Base-by-base conservation (phyloP, 441 rosid species). In the Caryocar brasiliense region DNA sequence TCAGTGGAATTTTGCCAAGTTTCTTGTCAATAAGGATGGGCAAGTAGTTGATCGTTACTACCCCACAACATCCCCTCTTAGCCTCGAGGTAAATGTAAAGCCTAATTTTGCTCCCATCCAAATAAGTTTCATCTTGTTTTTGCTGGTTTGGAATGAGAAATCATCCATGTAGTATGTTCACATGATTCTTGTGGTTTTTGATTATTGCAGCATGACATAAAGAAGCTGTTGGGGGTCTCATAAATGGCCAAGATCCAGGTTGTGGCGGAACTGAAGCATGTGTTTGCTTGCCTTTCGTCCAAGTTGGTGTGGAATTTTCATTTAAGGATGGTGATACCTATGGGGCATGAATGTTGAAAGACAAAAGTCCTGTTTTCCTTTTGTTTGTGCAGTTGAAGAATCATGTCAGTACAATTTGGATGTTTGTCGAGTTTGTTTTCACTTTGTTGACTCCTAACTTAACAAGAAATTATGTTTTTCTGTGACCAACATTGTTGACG, bases 1-100 rank as follows among this genome's bases (percentile, higher is more conserved):
- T 51, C 98, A 90, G 25, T 86, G 95, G 90, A 90, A 90, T 78
- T 86, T 86, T 57, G 86, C 88, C 23, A 86, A 90, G 76, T 86
- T 90, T 70, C 78, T 84, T 38, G 85, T 86, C 27, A 66, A 72
- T 27, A 79, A 76, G 49, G 74, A 77, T 18, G 95, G 92, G 33
- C 68, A 79, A 67, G 81, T 80, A 47, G 79, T 62, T 7, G 69
- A 86, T 57, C 95, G 95, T 23, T 86, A 74, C 64, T 84, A 86
- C 49, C 95, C 94, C 17, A 82, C 94, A 8, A 86, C 95, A 59
- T 71, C 92, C 58, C 88, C 96, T 51, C 79, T 79, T 51, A 65
- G 79, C 35, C 56, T 86, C 7, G 90, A 82, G 95, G 92, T 86
- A 66, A 68, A 67, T 79, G 78, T 77, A 43, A 58, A 41, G 9